Evolutionary conservation across 768 basidiomycete genomes (phyloP), one percentile per base, ranked within the genome.

Genomic region (Boletus reticulatus): DNA sequence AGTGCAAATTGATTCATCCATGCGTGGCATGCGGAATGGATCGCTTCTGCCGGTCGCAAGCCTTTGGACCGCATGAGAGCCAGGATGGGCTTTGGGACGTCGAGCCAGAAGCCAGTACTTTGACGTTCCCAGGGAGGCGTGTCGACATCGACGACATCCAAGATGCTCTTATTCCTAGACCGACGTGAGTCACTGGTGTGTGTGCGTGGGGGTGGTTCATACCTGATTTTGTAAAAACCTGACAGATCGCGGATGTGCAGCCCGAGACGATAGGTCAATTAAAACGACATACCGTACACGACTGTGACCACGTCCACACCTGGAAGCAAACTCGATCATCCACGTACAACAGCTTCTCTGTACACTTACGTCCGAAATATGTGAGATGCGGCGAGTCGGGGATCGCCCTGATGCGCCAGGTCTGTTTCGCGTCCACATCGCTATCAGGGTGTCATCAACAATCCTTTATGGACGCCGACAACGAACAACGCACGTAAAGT

Each of bases 141-240:
- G 41, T 91, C 84, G 32, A 94, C 72, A 59, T 91, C 84, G 14
- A 94, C 88, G 0, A 80, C 74, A 59, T 95, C 93, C 19, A 95
- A 74, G 51, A 94, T 88, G 13, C 66, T 71, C 48, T 75, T 79
- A 58, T 82, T 79, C 64, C 88, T 88, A 62, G 4, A 46, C 36
- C 13, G 16, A 43, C 13, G 46, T 64, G 38, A 59, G 50, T 47
- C 9, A 8, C 19, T 29, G 22, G 38, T 27, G 42, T 8, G 44
- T 4, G 17, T 32, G n/a, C 0, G 27, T 9, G 29, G 13, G 5
- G 20, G 13, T 29, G 16, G 5, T 27, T 56, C 72, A 2, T 60
- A 84, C 87, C 85, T 80, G 46, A 92, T 78, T 67, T 94, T 94
- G 75, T 85, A 89, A 67, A 87, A 94, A 0, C 92, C 87, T 89